These are phyloP conservation scores for Colletotrichum falcatum DNA, from an alignment of 2,329 filamentous ascomycete species.

Conservation along the genomic window DNA sequence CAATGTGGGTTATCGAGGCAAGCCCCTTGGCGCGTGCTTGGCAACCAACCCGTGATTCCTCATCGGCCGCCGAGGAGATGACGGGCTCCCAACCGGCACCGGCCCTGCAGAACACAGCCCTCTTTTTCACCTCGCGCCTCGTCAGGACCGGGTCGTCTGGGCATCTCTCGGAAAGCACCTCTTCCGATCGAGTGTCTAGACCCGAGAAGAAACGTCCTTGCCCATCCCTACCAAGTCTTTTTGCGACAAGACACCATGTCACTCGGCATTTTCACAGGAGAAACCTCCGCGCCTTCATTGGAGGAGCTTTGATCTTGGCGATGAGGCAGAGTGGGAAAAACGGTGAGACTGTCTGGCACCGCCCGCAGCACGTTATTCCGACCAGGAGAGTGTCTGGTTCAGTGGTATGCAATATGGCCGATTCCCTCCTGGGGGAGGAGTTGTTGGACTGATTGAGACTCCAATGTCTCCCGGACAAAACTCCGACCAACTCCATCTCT, in stretches of 20 bases:
- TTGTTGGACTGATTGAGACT: too few relatives aligned
- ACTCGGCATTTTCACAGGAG: conserved; percentile 16
- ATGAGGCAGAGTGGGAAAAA: neutral
- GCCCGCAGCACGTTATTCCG: neutral
- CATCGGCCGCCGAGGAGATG: neutral
- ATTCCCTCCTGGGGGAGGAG: neutral
- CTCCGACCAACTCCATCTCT: neutral
- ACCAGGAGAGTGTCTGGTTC: neutral
- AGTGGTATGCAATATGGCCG: too few relatives aligned
- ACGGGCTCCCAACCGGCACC: neutral
- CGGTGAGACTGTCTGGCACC: conserved; percentile 12
- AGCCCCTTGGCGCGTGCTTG: conserved; percentile 30
- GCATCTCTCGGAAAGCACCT: conserved; percentile 12
- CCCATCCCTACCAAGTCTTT: conserved; percentile 1
- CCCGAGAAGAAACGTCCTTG: neutral
- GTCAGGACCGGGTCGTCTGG: neutral
- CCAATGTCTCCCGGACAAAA: neutral
- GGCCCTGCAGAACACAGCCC: neutral
- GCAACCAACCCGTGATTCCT: neutral
- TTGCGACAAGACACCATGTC: neutral
- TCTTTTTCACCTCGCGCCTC: neutral
- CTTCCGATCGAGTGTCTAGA: conserved; percentile 5
- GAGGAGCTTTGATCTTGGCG: conserved; percentile 17
- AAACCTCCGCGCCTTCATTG: conserved; percentile 14
- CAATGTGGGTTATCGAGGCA: conserved; percentile 9